These are phyloP conservation scores for Astragalus glycyphyllos DNA, from an alignment of 306 rosid species.

Conservation along the genomic window DNA sequence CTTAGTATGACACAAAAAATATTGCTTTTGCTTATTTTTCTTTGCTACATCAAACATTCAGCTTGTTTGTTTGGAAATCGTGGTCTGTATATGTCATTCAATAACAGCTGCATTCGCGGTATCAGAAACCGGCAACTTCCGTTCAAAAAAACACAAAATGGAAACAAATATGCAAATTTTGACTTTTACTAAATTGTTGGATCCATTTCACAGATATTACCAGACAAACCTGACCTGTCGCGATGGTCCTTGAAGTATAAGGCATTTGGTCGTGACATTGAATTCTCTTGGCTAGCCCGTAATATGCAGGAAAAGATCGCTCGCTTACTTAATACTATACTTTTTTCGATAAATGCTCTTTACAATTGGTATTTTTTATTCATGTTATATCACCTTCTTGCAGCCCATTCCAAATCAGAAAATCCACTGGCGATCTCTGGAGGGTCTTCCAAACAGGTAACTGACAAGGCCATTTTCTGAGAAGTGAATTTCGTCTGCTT, in stretches of 20 bases:
- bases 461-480: conserved; percentile 4
- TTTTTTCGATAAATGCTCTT: conserved; percentile 3
- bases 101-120: neutral
- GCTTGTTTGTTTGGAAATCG: conserved; percentile 8
- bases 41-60: conserved; percentile 26
- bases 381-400: conserved; percentile 46
- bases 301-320: conserved; percentile 87
- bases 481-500: conserved; percentile 25
- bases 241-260: conserved; percentile 89
- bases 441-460: conserved; percentile 96
- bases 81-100: neutral
- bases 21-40: conserved; percentile 14
- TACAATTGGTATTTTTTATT: conserved; percentile 35
- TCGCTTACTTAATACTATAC: conserved; percentile 37
- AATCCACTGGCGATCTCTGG: conserved; percentile 94
- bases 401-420: conserved; percentile 96
- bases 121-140: neutral
- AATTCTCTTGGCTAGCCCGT: conserved; percentile 94
- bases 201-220: conserved; percentile 63
- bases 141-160: conserved; percentile 14
- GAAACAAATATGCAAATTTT: neutral
- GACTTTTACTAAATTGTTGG: conserved; percentile 25
- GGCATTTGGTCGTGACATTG: conserved; percentile 84
- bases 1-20: neutral
- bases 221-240: conserved; percentile 89